A percentile compares a stretch with the other conserved stretches of the same genome.
Conservation (phyloP, 1,284 basidiomycete genomes). For the Tilletia caries region DNA sequence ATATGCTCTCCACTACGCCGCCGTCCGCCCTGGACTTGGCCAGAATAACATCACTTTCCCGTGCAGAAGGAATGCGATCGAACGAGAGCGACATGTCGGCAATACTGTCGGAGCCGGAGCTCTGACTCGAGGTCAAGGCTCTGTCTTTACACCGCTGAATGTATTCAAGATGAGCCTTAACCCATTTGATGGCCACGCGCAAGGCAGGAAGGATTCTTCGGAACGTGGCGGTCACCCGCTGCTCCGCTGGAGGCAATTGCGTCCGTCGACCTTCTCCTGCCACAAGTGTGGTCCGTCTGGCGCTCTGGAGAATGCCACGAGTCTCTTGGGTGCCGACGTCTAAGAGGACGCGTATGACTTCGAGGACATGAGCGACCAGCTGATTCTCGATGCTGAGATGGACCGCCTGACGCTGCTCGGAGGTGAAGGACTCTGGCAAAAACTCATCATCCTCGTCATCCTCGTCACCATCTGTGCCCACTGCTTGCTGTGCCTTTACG, state of each 20-base stretch:
- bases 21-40: constrained; percentile 10
- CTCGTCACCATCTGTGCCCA: neutral
- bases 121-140: constrained; percentile 27
- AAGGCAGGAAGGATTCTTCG: constrained; percentile 80
- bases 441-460: neutral
- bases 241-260: constrained; percentile 3
- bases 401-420: constrained; percentile 19
- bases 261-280: neutral
- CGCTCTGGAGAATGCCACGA: constrained; percentile 17
- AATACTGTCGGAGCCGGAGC: neutral
- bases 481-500: neutral
- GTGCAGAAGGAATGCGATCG: neutral
- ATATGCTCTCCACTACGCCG: constrained; percentile 35
- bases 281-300: neutral
- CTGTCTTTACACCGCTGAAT: constrained; percentile 54
- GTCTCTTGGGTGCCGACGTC: constrained; percentile 64
- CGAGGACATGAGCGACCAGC: constrained; percentile 70
- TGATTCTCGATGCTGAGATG: constrained; percentile 61
- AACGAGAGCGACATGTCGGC: neutral
- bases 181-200: constrained; percentile 84
- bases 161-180: constrained; percentile 73
- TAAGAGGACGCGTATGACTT: constrained; percentile 67
- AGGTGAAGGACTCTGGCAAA: neutral
- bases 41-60: neutral
- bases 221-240: constrained; percentile 69